Evolutionary conservation across 2,329 filamentous ascomycete genomes (phyloP).

Genomic region (Colletotrichum echinochloae): DNA sequence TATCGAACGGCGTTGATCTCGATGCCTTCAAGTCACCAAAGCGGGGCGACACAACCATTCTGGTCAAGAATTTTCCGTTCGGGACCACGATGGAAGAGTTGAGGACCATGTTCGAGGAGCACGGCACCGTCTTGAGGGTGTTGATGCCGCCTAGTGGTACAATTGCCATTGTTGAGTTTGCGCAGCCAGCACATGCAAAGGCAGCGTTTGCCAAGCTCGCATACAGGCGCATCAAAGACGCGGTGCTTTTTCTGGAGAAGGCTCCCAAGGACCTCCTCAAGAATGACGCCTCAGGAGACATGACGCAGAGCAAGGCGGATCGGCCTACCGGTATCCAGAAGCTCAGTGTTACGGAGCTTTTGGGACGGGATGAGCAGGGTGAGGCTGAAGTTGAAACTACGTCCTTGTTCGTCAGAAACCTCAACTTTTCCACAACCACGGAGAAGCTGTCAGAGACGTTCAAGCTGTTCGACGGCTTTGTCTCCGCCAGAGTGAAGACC

Average conservation of each 20-base stretch:
- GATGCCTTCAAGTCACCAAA: slow-evolving; percentile 89
- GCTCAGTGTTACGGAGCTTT: slow-evolving; percentile 75
- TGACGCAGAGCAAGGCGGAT: slow-evolving; percentile 48
- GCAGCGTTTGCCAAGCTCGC: slow-evolving; percentile 86
- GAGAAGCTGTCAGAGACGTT: slow-evolving; percentile 82
- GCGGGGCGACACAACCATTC: slow-evolving; percentile 86
- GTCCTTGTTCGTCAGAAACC: slow-evolving; percentile 93
- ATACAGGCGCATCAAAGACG: slow-evolving; percentile 91
- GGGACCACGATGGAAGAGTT: slow-evolving; percentile 85
- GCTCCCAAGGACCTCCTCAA: slow-evolving; percentile 86
- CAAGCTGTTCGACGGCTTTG: slow-evolving; percentile 84
- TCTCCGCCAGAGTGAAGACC: slow-evolving; percentile 91
- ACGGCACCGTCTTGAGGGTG: slow-evolving; percentile 82
- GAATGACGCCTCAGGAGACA: slow-evolving; percentile 43
- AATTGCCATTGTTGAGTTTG: slow-evolving; percentile 93
- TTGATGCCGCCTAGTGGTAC: slow-evolving; percentile 94
- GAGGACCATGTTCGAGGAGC: slow-evolving; percentile 84
- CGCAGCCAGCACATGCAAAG: slow-evolving; percentile 81
- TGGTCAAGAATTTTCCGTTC: slow-evolving; percentile 95
- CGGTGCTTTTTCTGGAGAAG: slow-evolving; percentile 92
- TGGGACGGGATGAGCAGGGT: slow-evolving; percentile 66
- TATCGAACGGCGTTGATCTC: slow-evolving; percentile 87
- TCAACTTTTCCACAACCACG: slow-evolving; percentile 91
- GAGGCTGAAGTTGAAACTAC: slow-evolving; percentile 73
- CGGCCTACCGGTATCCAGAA: slow-evolving; percentile 65